Conservation (phyloP, 2,329 filamentous ascomycete species). For the Diaporthe ilicicola region DNA sequence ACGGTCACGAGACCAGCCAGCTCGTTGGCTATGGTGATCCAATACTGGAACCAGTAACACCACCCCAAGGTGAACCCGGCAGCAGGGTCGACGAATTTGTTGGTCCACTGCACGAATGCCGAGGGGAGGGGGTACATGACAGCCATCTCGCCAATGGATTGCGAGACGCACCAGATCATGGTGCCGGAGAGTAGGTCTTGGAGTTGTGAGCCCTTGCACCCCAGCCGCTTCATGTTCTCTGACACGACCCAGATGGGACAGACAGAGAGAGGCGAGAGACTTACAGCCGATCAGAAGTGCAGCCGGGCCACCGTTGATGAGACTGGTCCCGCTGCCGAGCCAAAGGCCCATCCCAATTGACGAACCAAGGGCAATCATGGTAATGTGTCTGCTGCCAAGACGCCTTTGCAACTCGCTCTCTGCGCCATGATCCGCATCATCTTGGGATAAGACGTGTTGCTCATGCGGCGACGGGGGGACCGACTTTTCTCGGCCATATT, state of each 20-base stretch:
- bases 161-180: conserved; percentile 55
- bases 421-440: conserved; percentile 29
- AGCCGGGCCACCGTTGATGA: conserved; percentile 51
- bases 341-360: conserved; percentile 58
- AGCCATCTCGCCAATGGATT: conserved; percentile 56
- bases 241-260: background rate
- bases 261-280: background rate
- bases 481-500: conserved; percentile 27
- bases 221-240: background rate
- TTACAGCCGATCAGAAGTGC: conserved; percentile 54
- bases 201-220: background rate
- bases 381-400: conserved; percentile 56
- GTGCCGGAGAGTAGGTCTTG: conserved; percentile 49
- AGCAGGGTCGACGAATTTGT: conserved; percentile 52
- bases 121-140: conserved; percentile 55
- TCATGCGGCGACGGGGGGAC: conserved; percentile 18
- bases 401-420: conserved; percentile 45
- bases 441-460: background rate
- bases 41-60: conserved; percentile 55
- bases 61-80: conserved; percentile 55
- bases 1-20: conserved; percentile 51
- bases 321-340: conserved; percentile 53
- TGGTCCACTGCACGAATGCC: conserved; percentile 56
- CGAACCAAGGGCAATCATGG: conserved; percentile 60
- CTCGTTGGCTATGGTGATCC: conserved; percentile 55